Conservation (phyloP, 768 basidiomycete species). For the Dioszegia crocea region DNA sequence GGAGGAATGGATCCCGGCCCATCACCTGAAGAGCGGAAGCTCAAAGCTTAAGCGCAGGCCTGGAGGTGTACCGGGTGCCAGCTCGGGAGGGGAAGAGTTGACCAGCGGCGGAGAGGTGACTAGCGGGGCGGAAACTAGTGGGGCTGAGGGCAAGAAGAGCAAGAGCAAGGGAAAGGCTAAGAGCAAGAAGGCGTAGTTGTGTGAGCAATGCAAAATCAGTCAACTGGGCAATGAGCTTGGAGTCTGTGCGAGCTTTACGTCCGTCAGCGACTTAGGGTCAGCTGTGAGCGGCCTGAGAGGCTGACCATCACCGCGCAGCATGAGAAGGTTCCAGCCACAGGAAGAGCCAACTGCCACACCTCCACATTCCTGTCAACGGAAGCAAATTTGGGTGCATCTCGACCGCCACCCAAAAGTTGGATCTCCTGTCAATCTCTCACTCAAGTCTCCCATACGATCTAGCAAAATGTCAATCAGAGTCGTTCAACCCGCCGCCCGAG, state of each 20-base stretch:
- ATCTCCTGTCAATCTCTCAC: neutral
- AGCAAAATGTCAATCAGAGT: constrained; percentile 20
- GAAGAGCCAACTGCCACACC: neutral
- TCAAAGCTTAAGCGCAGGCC: constrained; percentile 30
- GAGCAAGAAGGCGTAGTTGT: constrained; percentile 3
- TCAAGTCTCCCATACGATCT: neutral
- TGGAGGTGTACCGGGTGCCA: constrained; percentile 18
- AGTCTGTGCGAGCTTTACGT: too few species aligned
- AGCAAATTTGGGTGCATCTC: neutral
- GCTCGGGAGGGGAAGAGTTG: constrained; percentile 32
- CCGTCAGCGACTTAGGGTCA: too few species aligned
- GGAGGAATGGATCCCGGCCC: constrained; percentile 51
- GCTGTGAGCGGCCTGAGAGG: too few species aligned
- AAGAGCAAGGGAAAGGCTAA: constrained; percentile 37
- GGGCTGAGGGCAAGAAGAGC: constrained; percentile 32
- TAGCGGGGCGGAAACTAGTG: constrained; percentile 43
- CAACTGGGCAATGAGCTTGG: too few species aligned
- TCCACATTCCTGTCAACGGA: neutral
- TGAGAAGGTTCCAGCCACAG: too few species aligned
- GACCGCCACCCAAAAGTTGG: neutral
- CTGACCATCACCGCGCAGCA: too few species aligned
- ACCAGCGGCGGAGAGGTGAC: constrained; percentile 44
- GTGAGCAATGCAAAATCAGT: too few species aligned
- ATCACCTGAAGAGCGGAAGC: constrained; percentile 37
- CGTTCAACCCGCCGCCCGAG: constrained; percentile 14